Conservation (phyloP, 192 early-diverging fungal genomes). For the Coemansia sp. region DNA sequence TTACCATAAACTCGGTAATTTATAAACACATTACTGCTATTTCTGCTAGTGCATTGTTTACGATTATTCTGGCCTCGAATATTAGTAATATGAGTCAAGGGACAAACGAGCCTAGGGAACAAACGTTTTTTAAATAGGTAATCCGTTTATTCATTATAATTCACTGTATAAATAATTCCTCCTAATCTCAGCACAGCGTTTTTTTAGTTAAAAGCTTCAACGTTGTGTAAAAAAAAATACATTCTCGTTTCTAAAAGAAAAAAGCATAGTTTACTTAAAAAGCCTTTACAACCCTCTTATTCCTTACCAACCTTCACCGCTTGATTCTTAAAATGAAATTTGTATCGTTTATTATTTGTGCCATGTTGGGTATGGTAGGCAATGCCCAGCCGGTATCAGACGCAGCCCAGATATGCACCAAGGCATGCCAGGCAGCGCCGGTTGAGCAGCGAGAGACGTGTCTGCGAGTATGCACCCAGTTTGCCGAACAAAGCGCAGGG, state of each 20-base stretch:
- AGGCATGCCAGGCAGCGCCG: slow-evolving; percentile 26
- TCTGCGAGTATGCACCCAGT: slow-evolving; percentile 31
- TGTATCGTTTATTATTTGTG: background rate
- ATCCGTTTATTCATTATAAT: background rate
- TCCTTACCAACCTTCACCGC: background rate
- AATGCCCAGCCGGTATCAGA: slow-evolving; percentile 10
- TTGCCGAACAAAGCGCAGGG: slow-evolving; percentile 26
- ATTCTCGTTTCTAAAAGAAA: background rate
- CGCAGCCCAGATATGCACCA: slow-evolving; percentile 16
- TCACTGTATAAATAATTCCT: background rate
- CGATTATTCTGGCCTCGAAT: too few relatives aligned
- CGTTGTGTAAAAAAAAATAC: background rate
- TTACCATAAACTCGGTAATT: too few relatives aligned
- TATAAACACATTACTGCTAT: too few relatives aligned
- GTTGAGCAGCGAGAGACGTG: slow-evolving; percentile 31
- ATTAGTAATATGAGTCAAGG: too few relatives aligned
- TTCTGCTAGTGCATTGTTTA: too few relatives aligned
- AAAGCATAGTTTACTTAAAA: background rate
- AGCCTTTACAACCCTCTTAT: background rate
- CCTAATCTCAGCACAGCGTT: background rate
- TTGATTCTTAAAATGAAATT: slow-evolving; percentile 19
- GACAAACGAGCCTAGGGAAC: too few relatives aligned
- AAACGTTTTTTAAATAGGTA: background rate
- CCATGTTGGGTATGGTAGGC: background rate
- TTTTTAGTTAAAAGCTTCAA: background rate